phyloP scores from a whole-genome alignment of 345 rosid species.

The Clarkia xantiana region DNA sequence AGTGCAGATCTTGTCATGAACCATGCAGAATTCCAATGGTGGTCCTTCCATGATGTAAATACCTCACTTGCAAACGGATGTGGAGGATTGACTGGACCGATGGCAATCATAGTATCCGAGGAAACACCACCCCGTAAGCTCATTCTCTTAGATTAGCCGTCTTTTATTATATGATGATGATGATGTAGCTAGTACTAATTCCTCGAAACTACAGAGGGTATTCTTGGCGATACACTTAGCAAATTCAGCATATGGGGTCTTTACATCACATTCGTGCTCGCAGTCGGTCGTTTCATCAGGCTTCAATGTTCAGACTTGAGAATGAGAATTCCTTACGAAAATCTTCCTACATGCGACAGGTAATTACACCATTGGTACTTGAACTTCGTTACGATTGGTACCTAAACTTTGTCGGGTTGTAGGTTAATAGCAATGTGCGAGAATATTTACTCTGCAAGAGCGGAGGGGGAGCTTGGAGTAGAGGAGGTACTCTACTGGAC shows the following conservation, averaged over 20 bases:
- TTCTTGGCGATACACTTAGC: conserved; percentile 96
- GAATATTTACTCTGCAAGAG: conserved; percentile 90
- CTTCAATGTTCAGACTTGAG: conserved; percentile 94
- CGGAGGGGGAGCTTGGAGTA: conserved; percentile 89
- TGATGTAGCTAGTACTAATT: neutral
- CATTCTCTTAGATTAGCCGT: conserved; percentile 2
- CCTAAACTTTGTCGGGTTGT: conserved; percentile 3
- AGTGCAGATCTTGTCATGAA: conserved; percentile 62
- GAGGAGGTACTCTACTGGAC: conserved; percentile 99
- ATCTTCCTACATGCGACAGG: conserved; percentile 93
- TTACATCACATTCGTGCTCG: conserved; percentile 93
- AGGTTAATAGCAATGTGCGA: conserved; percentile 97
- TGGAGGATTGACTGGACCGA: conserved; percentile 68
- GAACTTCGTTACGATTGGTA: neutral
- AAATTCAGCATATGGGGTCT: conserved; percentile 99
- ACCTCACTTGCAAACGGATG: conserved; percentile 45
- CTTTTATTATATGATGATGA: too few relatives aligned
- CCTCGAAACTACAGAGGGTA: conserved; percentile 52
- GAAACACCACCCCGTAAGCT: conserved; percentile 97
- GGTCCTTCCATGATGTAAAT: conserved; percentile 81
- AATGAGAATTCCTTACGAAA: conserved; percentile 94
- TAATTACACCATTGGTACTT: conserved; percentile 7
- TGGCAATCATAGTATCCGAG: conserved; percentile 76
- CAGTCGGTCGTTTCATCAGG: conserved; percentile 96
- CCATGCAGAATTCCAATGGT: conserved; percentile 53